phyloP scores from a whole-genome alignment of 345 rosid genomes.

The Eucalyptus marginata region DNA sequence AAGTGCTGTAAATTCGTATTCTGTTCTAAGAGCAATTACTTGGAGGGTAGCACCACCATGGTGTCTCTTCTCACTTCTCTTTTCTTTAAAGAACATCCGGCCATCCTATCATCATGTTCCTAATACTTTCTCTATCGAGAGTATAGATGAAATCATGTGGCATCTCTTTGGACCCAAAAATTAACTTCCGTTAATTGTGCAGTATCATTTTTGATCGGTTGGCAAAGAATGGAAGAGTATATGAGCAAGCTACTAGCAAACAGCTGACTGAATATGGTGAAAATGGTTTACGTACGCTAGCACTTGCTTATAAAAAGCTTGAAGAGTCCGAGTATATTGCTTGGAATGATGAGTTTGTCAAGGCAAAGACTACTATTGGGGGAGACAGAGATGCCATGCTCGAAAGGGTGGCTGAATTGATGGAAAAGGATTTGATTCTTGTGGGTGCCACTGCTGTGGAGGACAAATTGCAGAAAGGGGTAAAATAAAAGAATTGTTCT shows the following conservation, averaged over 20 bases:
- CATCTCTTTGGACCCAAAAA: not conserved
- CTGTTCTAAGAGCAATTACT: not conserved
- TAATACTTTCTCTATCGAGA: not conserved
- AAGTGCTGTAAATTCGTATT: not conserved
- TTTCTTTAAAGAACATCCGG: not conserved
- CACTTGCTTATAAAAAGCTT: slow-evolving; percentile 74
- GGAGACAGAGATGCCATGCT: slow-evolving; percentile 75
- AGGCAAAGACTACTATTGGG: slow-evolving; percentile 79
- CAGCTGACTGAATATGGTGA: slow-evolving; percentile 96
- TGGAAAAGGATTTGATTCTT: slow-evolving; percentile 85
- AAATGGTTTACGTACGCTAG: slow-evolving; percentile 87
- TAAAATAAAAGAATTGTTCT: slow-evolving; percentile 9
- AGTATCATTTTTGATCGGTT: slow-evolving; percentile 91
- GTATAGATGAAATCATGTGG: not conserved
- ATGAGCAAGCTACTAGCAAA: slow-evolving; percentile 49
- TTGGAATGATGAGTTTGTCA: slow-evolving; percentile 81
- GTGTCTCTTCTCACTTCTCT: not conserved
- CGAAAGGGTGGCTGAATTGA: slow-evolving; percentile 68
- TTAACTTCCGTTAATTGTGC: not conserved
- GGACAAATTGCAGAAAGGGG: slow-evolving; percentile 98
- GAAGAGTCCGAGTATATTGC: slow-evolving; percentile 66
- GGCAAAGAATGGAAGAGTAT: slow-evolving; percentile 74
- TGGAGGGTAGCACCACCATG: not conserved
- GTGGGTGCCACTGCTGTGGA: slow-evolving; percentile 99
- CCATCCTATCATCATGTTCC: not conserved